These are phyloP conservation scores for Aspergillus luchuensis DNA, from an alignment of 2,329 filamentous ascomycete species.

Conservation along the genomic window DNA sequence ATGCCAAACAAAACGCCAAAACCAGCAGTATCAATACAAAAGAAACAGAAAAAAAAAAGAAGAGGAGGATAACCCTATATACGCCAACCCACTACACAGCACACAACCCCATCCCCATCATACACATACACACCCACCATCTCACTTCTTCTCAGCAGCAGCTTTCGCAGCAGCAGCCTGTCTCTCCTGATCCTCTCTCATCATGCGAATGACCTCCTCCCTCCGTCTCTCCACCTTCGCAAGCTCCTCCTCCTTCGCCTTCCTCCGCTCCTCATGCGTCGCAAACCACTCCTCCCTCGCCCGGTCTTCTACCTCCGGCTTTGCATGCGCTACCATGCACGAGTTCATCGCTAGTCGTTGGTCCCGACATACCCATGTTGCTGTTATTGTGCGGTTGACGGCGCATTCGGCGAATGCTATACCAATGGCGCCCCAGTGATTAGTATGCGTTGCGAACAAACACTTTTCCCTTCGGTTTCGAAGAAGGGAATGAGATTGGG, in stretches of 20 bases:
- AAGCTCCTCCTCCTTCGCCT: conserved; percentile 66
- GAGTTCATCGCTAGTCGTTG: conserved; percentile 85
- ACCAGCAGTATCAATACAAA: neutral
- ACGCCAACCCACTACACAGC: neutral
- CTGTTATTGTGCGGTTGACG: conserved; percentile 78
- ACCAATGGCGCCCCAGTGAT: neutral
- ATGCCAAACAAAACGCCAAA: neutral
- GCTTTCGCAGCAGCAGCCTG: neutral
- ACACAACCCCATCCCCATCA: too few relatives aligned
- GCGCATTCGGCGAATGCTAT: conserved; percentile 91
- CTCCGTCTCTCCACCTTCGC: conserved; percentile 41
- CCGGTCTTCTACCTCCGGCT: conserved; percentile 78
- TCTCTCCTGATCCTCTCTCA: conserved; percentile 40
- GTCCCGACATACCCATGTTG: conserved; percentile 80
- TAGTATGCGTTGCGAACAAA: neutral
- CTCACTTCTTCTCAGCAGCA: neutral
- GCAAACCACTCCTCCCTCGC: conserved; percentile 94
- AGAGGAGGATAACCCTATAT: neutral
- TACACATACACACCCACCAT: neutral
- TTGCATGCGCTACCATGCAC: conserved; percentile 88
- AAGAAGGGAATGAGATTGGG: too few relatives aligned
- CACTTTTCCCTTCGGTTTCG: too few relatives aligned
- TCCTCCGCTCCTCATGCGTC: conserved; percentile 68
- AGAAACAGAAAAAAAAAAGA: neutral
- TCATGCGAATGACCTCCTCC: conserved; percentile 45